These are phyloP conservation scores for Leavenworthia alabamica DNA, from an alignment of 345 rosid species.

Conservation along the genomic window DNA sequence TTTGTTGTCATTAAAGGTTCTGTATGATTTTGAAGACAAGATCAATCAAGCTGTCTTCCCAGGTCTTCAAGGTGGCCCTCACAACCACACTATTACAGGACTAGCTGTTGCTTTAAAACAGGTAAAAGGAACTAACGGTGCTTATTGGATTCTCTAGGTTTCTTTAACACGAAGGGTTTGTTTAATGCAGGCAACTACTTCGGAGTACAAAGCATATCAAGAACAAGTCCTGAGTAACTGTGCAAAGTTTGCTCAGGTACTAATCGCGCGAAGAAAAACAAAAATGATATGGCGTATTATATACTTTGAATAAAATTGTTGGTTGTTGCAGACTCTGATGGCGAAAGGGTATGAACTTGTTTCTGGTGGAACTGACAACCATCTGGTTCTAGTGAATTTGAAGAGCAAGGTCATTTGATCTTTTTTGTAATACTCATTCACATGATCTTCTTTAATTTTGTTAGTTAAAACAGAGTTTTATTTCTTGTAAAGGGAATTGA, in stretches of 20 bases:
- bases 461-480: background rate
- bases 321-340: conserved; percentile 54
- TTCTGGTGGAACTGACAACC: conserved; percentile 98
- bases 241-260: conserved; percentile 81
- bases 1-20: conserved; percentile 41
- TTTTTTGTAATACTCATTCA: background rate
- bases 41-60: conserved; percentile 98
- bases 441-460: background rate
- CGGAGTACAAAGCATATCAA: conserved; percentile 95
- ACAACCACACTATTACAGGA: conserved; percentile 96
- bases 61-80: conserved; percentile 99
- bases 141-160: background rate
- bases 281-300: background rate
- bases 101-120: conserved; percentile 95
- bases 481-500: conserved; percentile 63
- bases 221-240: conserved; percentile 92
- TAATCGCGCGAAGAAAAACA: background rate
- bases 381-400: conserved; percentile 90
- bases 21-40: conserved; percentile 93
- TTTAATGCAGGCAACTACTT: conserved; percentile 67
- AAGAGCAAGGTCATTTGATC: conserved; percentile 63
- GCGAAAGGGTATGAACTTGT: conserved; percentile 77
- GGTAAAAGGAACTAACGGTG: conserved; percentile 29
- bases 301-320: background rate
- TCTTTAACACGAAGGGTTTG: background rate